Conservation (phyloP, 495 filamentous ascomycete genomes). For the Trichodelitschia bisporula region DNA sequence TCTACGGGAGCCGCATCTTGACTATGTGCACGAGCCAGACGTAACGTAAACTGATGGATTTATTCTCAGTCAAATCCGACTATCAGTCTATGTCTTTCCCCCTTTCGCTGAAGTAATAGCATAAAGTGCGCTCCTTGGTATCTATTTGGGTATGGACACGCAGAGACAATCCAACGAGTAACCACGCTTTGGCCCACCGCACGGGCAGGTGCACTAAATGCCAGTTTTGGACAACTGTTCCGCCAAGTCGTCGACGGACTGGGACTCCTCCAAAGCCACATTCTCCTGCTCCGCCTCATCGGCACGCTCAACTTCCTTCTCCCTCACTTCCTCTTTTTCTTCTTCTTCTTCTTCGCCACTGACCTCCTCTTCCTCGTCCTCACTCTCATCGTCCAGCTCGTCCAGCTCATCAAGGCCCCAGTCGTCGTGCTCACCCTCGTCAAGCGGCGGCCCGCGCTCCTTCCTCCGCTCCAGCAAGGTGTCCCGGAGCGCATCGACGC, state of each 20-base stretch:
- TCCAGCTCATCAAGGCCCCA: constrained; percentile 74
- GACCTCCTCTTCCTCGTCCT: constrained; percentile 36
- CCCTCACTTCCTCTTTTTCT: constrained; percentile 35
- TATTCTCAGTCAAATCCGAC: no score
- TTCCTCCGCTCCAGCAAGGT: constrained; percentile 28
- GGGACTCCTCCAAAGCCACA: constrained; percentile 44
- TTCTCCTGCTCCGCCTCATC: constrained; percentile 52
- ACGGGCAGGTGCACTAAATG: no score
- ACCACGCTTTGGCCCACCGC: no score
- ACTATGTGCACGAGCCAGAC: no score
- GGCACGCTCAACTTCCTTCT: constrained; percentile 35
- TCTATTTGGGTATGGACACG: no score
- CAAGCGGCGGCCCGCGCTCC: constrained; percentile 34
- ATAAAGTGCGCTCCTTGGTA: no score
- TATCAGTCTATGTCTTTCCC: no score
- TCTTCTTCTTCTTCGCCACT: constrained; percentile 40
- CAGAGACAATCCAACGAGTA: no score
- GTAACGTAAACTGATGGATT: no score
- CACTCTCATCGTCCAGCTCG: constrained; percentile 50
- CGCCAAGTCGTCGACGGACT: constrained; percentile 59
- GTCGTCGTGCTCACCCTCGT: constrained; percentile 26
- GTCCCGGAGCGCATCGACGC: constrained; percentile 25
- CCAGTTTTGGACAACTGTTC: constrained; percentile 43
- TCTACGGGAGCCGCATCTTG: no score
- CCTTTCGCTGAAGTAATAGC: no score